Percentiles rank a stretch among this genome's conserved stretches.
Conservation (phyloP, 306 rosid species). For the Hippophae gyantsensis region DNA sequence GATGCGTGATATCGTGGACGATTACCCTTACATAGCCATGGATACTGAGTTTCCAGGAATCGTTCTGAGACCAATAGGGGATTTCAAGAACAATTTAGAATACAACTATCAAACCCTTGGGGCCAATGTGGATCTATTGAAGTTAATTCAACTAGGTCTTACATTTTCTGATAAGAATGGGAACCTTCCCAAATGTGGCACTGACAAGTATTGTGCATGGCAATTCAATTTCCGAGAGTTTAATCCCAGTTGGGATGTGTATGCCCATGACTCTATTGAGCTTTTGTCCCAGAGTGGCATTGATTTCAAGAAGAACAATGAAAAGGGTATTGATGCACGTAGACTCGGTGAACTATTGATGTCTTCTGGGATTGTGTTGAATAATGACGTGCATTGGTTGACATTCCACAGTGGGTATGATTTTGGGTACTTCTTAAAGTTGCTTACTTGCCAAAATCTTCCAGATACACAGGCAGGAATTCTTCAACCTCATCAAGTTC, state of each 20-base stretch:
- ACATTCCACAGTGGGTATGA: constrained; percentile 36
- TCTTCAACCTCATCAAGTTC: constrained; percentile 16
- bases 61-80: constrained; percentile 9
- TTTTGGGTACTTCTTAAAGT: constrained; percentile 32
- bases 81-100: constrained; percentile 17
- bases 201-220: constrained; percentile 32
- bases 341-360: constrained; percentile 21
- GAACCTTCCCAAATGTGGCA: constrained; percentile 35
- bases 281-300: constrained; percentile 24
- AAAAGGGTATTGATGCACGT: constrained; percentile 23
- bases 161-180: constrained; percentile 34
- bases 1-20: constrained; percentile 21
- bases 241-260: constrained; percentile 13
- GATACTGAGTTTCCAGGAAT: constrained; percentile 40
- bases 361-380: constrained; percentile 28
- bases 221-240: constrained; percentile 39
- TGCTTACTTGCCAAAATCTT: constrained; percentile 23
- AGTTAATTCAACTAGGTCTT: constrained; percentile 38
- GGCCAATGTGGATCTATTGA: constrained; percentile 28
- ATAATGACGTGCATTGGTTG: constrained; percentile 21
- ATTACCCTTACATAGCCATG: constrained; percentile 30
- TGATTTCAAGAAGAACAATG: constrained; percentile 34
- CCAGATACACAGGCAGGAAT: constrained; percentile 19
- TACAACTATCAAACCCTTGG: constrained; percentile 19
- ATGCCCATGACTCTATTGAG: constrained; percentile 21